Evolutionary conservation across 2,329 filamentous ascomycete species (phyloP).

Genomic region (Penicillium sp.): DNA sequence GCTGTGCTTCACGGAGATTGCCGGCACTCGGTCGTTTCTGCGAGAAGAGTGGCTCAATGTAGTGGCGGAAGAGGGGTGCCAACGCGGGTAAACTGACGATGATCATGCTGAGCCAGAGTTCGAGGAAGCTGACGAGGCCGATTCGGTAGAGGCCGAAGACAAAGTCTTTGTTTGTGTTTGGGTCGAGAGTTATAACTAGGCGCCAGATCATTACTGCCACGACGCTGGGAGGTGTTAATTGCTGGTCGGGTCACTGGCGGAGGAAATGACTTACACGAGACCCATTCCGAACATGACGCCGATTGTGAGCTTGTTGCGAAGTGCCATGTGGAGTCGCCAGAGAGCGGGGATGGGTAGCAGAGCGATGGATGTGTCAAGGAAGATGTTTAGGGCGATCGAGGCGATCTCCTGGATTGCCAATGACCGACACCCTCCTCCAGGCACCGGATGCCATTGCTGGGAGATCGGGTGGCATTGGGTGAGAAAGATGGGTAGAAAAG

Average conservation of each 20-base stretch:
- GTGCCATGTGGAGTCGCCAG: conserved; percentile 11
- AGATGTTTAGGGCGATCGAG: conserved; percentile 11
- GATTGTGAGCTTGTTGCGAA: conserved; percentile 12
- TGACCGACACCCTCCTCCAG: conserved; percentile 4
- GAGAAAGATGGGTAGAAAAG: conserved; percentile 8
- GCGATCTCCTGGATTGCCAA: conserved; percentile 7
- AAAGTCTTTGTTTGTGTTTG: conserved; percentile 2
- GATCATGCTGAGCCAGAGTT: conserved; percentile 13
- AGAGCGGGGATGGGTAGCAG: conserved; percentile 9
- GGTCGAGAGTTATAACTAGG: conserved; percentile 7
- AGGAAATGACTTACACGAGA: conserved; percentile 2
- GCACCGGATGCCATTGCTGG: conserved; percentile 9
- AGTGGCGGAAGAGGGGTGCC: conserved; percentile 9
- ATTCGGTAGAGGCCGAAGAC: conserved; percentile 8
- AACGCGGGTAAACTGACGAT: conserved; percentile 8
- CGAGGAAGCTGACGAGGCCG: conserved; percentile 9
- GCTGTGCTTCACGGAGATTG: conserved; percentile 4
- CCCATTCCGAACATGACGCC: conserved; percentile 12
- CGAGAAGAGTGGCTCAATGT: conserved; percentile 6
- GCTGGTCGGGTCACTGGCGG: not conserved
- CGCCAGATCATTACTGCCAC: conserved; percentile 11
- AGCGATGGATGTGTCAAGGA: conserved; percentile 11
- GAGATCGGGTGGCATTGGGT: conserved; percentile 15
- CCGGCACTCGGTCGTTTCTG: conserved; percentile 3
- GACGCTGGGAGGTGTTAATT: not conserved